These are phyloP conservation scores for Tuber melanosporum DNA, from an alignment of 495 filamentous ascomycete genomes.

Conservation along the genomic window DNA sequence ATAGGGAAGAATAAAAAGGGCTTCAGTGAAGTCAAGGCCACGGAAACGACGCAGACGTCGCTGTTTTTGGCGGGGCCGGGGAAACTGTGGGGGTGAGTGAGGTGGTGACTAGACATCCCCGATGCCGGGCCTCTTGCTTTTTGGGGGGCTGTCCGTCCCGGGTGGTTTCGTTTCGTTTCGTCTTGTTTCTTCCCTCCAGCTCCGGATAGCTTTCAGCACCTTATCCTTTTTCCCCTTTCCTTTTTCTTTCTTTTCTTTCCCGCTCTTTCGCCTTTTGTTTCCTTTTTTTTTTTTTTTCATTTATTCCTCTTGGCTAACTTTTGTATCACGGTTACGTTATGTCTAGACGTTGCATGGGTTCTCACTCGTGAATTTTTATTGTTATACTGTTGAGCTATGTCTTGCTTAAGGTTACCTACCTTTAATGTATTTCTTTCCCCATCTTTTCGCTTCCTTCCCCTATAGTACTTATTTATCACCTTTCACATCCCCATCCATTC, in stretches of 20 bases:
- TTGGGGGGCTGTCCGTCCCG: background rate
- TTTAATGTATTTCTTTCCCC: background rate
- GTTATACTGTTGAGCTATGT: background rate
- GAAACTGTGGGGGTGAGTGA: constrained; percentile 14
- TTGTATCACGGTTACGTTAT: background rate
- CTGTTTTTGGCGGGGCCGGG: constrained; percentile 23
- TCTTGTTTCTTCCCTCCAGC: background rate
- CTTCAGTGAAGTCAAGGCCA: constrained; percentile 22
- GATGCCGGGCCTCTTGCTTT: background rate
- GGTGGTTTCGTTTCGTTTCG: background rate
- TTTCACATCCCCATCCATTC: background rate
- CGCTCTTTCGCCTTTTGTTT: background rate
- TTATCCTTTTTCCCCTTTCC: background rate
- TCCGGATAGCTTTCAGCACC: background rate
- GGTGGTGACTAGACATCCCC: background rate
- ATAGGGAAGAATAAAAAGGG: constrained; percentile 10
- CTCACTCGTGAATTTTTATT: background rate
- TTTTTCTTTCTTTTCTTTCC: background rate
- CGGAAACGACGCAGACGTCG: constrained; percentile 28
- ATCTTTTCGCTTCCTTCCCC: background rate
- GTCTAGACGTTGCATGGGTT: background rate
- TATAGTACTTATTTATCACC: background rate
- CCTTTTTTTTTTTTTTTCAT: background rate
- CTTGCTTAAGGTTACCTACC: background rate
- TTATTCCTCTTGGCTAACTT: background rate